phyloP scores from a whole-genome alignment of 805 yeast species.

The Cyberlindnera nakhonratchasimensis region DNA sequence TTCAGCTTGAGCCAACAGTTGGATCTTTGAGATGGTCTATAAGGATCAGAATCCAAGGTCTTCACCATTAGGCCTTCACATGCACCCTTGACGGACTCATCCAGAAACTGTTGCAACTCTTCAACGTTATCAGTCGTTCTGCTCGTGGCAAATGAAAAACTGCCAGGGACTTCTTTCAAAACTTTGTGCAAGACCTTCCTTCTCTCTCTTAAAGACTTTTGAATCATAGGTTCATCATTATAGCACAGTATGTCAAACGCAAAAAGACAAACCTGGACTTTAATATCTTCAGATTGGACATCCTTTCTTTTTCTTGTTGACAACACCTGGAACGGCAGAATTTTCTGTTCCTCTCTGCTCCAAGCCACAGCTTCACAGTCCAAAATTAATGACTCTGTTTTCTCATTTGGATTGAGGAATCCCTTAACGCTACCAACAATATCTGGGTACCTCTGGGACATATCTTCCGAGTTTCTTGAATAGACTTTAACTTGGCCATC shows the following conservation, averaged over 20 bases:
- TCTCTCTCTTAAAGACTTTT: constrained; percentile 65
- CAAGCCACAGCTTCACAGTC: constrained; percentile 99
- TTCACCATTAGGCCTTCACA: constrained; percentile 98
- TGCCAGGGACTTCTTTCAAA: constrained; percentile 63
- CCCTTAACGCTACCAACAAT: constrained; percentile 65
- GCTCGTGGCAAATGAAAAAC: constrained; percentile 74
- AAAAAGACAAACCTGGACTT: constrained; percentile 87
- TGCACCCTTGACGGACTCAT: constrained; percentile 80
- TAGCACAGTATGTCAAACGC: constrained; percentile 82
- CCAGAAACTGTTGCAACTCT: constrained; percentile 80
- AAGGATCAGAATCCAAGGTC: constrained; percentile 75
- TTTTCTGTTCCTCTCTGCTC: constrained; percentile 75
- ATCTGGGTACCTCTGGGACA: constrained; percentile 96
- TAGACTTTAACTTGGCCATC: constrained; percentile 72
- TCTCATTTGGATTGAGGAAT: constrained; percentile 38
- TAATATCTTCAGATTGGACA: constrained; percentile 81
- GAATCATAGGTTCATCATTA: constrained; percentile 70
- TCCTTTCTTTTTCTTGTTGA: constrained; percentile 94
- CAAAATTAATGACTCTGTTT: constrained; percentile 60
- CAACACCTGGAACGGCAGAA: constrained; percentile 88
- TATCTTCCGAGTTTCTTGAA: constrained; percentile 94
- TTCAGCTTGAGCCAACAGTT: constrained; percentile 94
- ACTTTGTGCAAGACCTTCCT: constrained; percentile 55
- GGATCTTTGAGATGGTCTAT: constrained; percentile 93
- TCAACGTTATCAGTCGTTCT: constrained; percentile 65